A percentile compares a stretch with the other conserved stretches of the same genome.
Evolutionary conservation across 2,329 filamentous ascomycete species (phyloP).

Genomic region (Hypoxylon sp.): DNA sequence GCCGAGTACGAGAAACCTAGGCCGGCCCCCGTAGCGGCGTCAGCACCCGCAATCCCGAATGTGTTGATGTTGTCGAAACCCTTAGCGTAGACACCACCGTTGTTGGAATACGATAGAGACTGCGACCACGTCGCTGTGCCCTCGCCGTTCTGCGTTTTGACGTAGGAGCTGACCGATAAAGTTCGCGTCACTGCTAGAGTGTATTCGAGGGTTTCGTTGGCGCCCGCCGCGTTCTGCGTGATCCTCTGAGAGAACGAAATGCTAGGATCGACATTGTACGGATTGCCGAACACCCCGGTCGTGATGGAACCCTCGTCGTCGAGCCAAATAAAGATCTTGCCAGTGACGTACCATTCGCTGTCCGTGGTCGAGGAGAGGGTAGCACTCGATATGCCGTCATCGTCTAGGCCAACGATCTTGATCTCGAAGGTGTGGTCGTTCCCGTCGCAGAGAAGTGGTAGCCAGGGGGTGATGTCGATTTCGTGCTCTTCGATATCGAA

Average conservation of each 20-base stretch:
- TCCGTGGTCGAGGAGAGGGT: conserved; percentile 69
- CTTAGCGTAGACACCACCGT: conserved; percentile 57
- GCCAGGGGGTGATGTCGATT: conserved; percentile 84
- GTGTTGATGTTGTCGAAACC: conserved; percentile 53
- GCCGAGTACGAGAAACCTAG: conserved; percentile 54
- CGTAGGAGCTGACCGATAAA: conserved; percentile 66
- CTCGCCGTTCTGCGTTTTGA: conserved; percentile 64
- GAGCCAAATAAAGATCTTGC: conserved; percentile 85
- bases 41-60: conserved; percentile 60
- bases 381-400: conserved; percentile 64
- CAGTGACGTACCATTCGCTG: conserved; percentile 81
- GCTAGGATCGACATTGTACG: conserved; percentile 57
- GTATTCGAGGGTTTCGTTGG: conserved; percentile 73
- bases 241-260: conserved; percentile 67
- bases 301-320: conserved; percentile 67
- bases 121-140: conserved; percentile 69
- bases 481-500: conserved; percentile 86
- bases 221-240: conserved; percentile 63
- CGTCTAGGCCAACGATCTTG: conserved; percentile 74
- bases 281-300: conserved; percentile 60
- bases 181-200: conserved; percentile 68
- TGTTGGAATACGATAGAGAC: conserved; percentile 67
- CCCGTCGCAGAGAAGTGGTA: conserved; percentile 78
- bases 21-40: conserved; percentile 55
- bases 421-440: conserved; percentile 77